Evolutionary conservation across 805 yeast species (phyloP).

Genomic region (Candida nanaspora): DNA sequence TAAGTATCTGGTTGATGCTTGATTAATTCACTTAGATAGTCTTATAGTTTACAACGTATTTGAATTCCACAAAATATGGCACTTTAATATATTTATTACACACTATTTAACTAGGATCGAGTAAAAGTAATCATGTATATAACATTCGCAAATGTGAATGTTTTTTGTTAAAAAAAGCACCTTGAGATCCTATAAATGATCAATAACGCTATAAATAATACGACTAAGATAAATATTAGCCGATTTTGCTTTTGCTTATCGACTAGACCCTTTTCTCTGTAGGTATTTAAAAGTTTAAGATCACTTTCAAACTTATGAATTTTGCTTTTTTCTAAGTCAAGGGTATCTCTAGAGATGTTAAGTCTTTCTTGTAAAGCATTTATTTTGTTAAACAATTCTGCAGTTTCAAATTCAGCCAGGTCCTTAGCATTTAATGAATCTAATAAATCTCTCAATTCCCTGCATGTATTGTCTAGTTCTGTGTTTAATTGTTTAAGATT

Average conservation of each 20-base stretch:
- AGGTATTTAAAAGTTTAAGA: slow-evolving; percentile 11
- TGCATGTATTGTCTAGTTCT: slow-evolving; percentile 20
- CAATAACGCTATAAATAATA: slow-evolving; percentile 1
- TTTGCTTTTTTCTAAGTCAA: slow-evolving; percentile 14
- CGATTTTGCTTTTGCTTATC: slow-evolving; percentile 8
- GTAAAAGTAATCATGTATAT: no score
- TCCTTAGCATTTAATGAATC: slow-evolving; percentile 22
- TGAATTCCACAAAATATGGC: no score
- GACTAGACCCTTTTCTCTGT: slow-evolving; percentile 10
- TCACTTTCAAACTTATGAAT: slow-evolving; percentile 14
- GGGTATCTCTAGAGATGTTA: slow-evolving; percentile 14
- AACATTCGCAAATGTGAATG: no score
- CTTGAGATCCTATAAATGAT: no score
- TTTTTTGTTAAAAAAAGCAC: no score
- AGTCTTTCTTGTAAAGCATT: slow-evolving; percentile 16
- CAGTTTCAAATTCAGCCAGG: slow-evolving; percentile 10
- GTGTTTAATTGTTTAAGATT: slow-evolving; percentile 21
- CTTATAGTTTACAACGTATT: no score
- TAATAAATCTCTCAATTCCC: slow-evolving; percentile 22
- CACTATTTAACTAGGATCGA: no score
- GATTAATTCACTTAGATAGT: no score
- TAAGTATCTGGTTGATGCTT: slow-evolving; percentile 7
- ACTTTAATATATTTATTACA: no score
- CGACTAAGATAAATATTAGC: slow-evolving; percentile 3
- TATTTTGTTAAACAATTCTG: slow-evolving; percentile 18